Percentiles rank a stretch among this genome's conserved stretches.
Conservation (phyloP, 1,284 basidiomycete genomes). For the Cryptococcus sp. region DNA sequence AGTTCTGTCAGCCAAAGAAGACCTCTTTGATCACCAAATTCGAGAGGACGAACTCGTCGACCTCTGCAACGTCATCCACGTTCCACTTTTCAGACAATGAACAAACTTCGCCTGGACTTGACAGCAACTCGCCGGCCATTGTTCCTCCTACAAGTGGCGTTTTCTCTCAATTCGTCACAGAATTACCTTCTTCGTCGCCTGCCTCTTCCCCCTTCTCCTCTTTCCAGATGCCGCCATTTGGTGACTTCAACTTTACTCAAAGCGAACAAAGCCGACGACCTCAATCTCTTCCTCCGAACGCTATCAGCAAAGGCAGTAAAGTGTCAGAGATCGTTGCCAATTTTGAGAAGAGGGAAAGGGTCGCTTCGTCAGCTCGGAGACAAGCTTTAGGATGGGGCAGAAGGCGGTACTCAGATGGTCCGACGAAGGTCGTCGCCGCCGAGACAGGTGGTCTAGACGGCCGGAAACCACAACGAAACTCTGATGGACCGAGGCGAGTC, state of each 20-base stretch:
- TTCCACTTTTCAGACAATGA: not conserved
- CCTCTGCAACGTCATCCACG: slow-evolving; percentile 11
- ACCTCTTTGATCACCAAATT: slow-evolving; percentile 27
- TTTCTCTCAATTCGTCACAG: slow-evolving; percentile 28
- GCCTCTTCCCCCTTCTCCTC: too few relatives aligned
- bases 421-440: slow-evolving; percentile 10
- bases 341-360: slow-evolving; percentile 11
- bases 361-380: slow-evolving; percentile 24
- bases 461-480: too few relatives aligned
- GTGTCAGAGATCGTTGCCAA: too few relatives aligned
- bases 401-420: slow-evolving; percentile 29
- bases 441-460: not conserved
- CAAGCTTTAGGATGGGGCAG: slow-evolving; percentile 38
- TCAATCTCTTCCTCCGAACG: too few relatives aligned
- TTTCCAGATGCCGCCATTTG: too few relatives aligned
- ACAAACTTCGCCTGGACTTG: not conserved
- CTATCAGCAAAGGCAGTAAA: too few relatives aligned
- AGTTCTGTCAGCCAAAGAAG: not conserved
- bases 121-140: not conserved
- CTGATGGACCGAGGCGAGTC: too few relatives aligned
- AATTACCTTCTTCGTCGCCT: slow-evolving; percentile 8
- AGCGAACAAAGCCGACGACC: too few relatives aligned
- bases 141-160: slow-evolving; percentile 11
- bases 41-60: slow-evolving; percentile 27
- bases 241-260: too few relatives aligned